These are phyloP conservation scores for Solanum ossicruentum DNA, from an alignment of 257 asterid genomes.

Conservation along the genomic window DNA sequence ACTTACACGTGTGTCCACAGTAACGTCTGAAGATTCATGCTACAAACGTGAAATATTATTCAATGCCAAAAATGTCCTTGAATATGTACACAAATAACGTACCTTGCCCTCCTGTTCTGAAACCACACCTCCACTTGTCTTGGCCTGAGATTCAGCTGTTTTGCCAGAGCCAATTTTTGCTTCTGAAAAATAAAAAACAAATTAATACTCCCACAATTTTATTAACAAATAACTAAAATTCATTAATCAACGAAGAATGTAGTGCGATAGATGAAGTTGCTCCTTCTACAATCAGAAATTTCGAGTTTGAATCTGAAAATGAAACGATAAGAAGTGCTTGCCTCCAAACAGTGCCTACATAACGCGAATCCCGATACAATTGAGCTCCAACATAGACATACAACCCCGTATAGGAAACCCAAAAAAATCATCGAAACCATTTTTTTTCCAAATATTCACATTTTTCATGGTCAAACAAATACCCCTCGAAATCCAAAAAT, in stretches of 20 bases:
- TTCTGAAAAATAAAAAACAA: conserved; percentile 34
- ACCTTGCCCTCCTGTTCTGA: conserved; percentile 99
- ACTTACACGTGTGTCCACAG: background rate
- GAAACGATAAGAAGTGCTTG: too few species aligned
- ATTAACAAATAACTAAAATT: too few species aligned
- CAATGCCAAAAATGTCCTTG: conserved; percentile 24
- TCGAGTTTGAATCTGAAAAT: too few species aligned
- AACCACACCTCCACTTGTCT: conserved; percentile 99
- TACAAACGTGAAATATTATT: background rate
- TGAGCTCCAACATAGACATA: too few species aligned
- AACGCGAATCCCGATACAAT: too few species aligned
- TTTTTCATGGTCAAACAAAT: too few species aligned
- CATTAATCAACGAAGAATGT: too few species aligned
- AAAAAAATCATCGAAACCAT: too few species aligned
- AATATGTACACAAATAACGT: background rate
- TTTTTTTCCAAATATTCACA: background rate
- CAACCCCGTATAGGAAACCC: too few species aligned
- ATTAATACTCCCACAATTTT: background rate
- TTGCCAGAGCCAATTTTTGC: conserved; percentile 80
- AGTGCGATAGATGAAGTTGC: too few species aligned
- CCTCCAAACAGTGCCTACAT: too few species aligned
- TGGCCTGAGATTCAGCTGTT: conserved; percentile 70
- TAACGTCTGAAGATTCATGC: background rate
- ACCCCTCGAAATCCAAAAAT: background rate
- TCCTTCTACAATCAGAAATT: too few species aligned